A percentile compares a stretch with the other conserved stretches of the same genome.
Conservation (phyloP, 1,284 basidiomycete species). For the Ustilago vetiveriae region DNA sequence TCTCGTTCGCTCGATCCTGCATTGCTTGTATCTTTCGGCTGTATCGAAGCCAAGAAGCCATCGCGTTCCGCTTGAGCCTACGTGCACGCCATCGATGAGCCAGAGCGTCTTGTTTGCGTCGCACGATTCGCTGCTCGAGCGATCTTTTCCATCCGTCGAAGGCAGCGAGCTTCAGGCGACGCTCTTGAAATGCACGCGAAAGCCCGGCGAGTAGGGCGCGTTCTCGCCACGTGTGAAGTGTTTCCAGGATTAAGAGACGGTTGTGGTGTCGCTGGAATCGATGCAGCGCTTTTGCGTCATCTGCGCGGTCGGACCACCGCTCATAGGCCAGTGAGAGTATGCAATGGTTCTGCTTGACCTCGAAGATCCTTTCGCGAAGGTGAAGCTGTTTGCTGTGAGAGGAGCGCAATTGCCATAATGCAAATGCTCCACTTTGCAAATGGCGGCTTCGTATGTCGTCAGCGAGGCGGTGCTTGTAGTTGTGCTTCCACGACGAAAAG, state of each 20-base stretch:
- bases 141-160: conserved; percentile 31
- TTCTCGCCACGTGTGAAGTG: conserved; percentile 26
- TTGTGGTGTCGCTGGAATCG: conserved; percentile 23
- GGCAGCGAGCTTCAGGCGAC: conserved; percentile 30
- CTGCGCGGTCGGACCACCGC: conserved; percentile 21
- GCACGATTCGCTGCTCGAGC: conserved; percentile 4
- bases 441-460: conserved; percentile 29
- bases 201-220: conserved; percentile 31
- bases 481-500: conserved; percentile 20
- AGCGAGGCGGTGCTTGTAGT: conserved; percentile 11
- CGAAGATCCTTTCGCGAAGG: conserved; percentile 12
- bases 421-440: conserved; percentile 43
- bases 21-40: background rate
- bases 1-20: conserved; percentile 11
- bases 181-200: conserved; percentile 32
- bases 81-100: conserved; percentile 43
- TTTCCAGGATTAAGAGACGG: conserved; percentile 7
- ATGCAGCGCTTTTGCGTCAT: conserved; percentile 6
- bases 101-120: conserved; percentile 31
- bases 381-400: conserved; percentile 20
- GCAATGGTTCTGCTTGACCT: conserved; percentile 3
- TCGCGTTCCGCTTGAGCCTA: conserved; percentile 16
- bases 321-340: conserved; percentile 15
- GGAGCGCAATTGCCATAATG: conserved; percentile 40
- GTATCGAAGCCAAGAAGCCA: conserved; percentile 14